A percentile compares a stretch with the other conserved stretches of the same genome.
phyloP scores from a whole-genome alignment of 176 grass and related monocot species.

The Aechmea fasciata region DNA sequence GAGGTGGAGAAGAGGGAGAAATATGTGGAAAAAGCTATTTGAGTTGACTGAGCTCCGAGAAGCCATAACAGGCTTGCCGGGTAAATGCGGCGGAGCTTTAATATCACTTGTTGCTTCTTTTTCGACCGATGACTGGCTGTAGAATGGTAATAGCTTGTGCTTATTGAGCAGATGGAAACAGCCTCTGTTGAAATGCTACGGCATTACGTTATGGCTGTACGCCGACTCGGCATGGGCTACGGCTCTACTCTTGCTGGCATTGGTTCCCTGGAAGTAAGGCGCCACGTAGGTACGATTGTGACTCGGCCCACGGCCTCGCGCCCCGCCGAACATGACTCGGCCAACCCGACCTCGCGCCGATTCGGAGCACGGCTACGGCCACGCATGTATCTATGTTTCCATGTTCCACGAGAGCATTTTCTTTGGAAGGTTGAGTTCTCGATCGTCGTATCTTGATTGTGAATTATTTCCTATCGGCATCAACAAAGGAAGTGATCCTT shows the following conservation, averaged over 20 bases:
- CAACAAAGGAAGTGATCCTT: slow-evolving; percentile 92
- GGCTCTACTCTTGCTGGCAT: slow-evolving; percentile 96
- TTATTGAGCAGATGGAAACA: slow-evolving; percentile 65
- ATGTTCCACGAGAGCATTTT: too few species aligned
- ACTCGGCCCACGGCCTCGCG: too few species aligned
- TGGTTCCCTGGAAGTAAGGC: slow-evolving; percentile 88
- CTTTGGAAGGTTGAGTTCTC: background rate
- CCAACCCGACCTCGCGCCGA: too few species aligned
- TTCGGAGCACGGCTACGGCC: too few species aligned
- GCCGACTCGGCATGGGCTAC: slow-evolving; percentile 46
- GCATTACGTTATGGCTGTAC: slow-evolving; percentile 94
- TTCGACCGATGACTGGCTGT: too few species aligned
- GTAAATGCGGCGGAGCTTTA: slow-evolving; percentile 12
- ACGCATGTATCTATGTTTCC: too few species aligned
- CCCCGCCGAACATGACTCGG: too few species aligned
- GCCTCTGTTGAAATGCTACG: slow-evolving; percentile 33
- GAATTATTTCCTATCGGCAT: slow-evolving; percentile 29
- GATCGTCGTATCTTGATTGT: background rate
- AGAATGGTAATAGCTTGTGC: background rate
- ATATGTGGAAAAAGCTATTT: slow-evolving; percentile 69
- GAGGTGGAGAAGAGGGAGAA: slow-evolving; percentile 95
- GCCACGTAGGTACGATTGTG: too few species aligned
- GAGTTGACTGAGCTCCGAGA: slow-evolving; percentile 67
- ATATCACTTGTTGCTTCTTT: too few species aligned
- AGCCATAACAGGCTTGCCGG: slow-evolving; percentile 71